Evolutionary conservation across 2,329 filamentous ascomycete species (phyloP), one percentile per base, ranked within the genome.

Genomic region (Alternaria arborescens): DNA sequence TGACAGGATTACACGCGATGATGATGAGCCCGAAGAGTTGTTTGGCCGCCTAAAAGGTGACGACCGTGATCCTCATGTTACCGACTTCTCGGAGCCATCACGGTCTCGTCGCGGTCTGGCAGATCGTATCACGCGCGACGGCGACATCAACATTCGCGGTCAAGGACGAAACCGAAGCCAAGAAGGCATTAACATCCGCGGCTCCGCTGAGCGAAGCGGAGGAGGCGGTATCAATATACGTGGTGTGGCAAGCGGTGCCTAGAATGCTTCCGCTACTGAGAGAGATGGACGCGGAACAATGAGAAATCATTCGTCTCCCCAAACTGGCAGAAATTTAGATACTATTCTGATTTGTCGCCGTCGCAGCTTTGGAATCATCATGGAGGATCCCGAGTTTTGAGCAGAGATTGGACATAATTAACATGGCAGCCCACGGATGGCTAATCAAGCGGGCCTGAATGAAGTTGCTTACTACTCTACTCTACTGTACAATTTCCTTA

Each of bases 101-200:
- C 60, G 51, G 4, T 64, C 63, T 50, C 57, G 56, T 24, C 66
- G 66, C 28, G 63, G 66, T 50, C 64, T 74, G 8, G 62, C 68
- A 28, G 65, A 70, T 44, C 69, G 71, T 16, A 74, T 72, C 34
- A 71, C 64, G 36, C 65, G 67, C 30, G 64, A 69, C 40, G 63
- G 50, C 11, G 62, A 68, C 10, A 66, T 71, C n/a, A 66, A 67
- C 22, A 63, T 65, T 10, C 69, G 69, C 30, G 67, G 68, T 4
- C 60, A 68, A 7, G 67, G 67, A 22, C 58, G 67, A 10, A 54
- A 58, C 14, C 53, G 64, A 3, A 64, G 61, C 30, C 55, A 71
- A 41, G 70, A 74, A 32, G 74, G 71, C 8, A 74, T 77, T 62
- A 77, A 74, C 32, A 77, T 77, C 38, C 71, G 74, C 4, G 75